Percentiles rank a stretch among this genome's conserved stretches.
Evolutionary conservation across 768 basidiomycete species (phyloP).

Genomic region (Dendrothele bispora): DNA sequence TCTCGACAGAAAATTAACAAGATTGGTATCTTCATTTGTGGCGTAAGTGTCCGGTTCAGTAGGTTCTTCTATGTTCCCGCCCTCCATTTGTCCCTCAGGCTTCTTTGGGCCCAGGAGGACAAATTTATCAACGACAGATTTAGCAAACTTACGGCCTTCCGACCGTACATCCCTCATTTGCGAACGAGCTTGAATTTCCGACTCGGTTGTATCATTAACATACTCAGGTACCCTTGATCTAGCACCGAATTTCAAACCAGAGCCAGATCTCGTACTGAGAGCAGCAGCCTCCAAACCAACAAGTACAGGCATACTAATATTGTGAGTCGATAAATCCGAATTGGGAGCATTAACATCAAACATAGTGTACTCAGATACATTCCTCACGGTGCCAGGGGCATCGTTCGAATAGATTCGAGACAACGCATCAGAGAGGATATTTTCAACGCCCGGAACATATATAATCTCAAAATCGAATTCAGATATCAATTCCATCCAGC

Average conservation of each 20-base stretch:
- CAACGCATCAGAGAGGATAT: constrained; percentile 20
- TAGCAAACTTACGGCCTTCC: background rate
- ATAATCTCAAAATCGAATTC: constrained; percentile 26
- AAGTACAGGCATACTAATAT: background rate
- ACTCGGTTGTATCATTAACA: background rate
- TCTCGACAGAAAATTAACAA: background rate
- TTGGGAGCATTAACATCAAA: constrained; percentile 11
- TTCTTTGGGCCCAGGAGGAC: constrained; percentile 15
- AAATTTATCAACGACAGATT: constrained; percentile 18
- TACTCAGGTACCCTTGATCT: too few relatives aligned
- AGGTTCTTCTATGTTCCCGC: constrained; percentile 3
- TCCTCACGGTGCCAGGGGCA: constrained; percentile 7
- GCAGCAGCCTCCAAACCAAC: background rate
- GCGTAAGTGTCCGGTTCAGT: background rate
- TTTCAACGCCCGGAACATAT: constrained; percentile 23
- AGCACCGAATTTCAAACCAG: too few relatives aligned
- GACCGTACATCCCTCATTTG: background rate
- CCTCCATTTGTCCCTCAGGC: background rate
- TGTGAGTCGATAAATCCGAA: background rate
- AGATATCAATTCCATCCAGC: constrained; percentile 22
- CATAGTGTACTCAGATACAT: constrained; percentile 3
- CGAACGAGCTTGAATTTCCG: background rate
- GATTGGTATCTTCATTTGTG: background rate
- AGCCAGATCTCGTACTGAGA: background rate
- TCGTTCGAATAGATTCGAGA: constrained; percentile 12